Conservation (phyloP, 1,284 basidiomycete species). For the Rhodofomes roseus region DNA sequence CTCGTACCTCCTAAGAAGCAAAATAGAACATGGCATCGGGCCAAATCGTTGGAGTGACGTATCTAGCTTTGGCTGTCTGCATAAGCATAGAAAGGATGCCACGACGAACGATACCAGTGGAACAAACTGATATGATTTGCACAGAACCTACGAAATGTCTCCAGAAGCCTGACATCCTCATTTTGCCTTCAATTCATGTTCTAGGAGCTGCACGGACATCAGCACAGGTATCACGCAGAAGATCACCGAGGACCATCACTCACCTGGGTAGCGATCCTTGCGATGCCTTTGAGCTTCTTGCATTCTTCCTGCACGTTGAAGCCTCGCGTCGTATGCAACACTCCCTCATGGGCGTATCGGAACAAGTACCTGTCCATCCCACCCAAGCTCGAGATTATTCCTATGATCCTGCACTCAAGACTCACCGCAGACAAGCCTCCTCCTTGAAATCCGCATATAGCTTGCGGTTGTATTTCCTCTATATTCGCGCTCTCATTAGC, state of each 20-base stretch:
- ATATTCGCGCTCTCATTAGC: background rate
- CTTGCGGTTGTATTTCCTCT: constrained; percentile 76
- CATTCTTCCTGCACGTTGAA: constrained; percentile 60
- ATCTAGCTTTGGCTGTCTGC: too few relatives aligned
- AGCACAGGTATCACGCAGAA: too few relatives aligned
- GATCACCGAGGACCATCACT: background rate
- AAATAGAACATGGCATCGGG: too few relatives aligned
- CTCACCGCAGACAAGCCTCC: constrained; percentile 63
- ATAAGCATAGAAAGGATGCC: too few relatives aligned
- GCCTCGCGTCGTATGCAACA: constrained; percentile 45
- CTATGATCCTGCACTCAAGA: background rate
- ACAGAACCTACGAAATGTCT: too few relatives aligned
- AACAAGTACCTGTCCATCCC: constrained; percentile 33
- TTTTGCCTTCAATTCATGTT: background rate
- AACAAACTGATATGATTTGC: too few relatives aligned
- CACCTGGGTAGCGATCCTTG: constrained; percentile 38
- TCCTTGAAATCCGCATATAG: constrained; percentile 76
- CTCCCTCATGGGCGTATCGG: constrained; percentile 44
- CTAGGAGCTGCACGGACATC: background rate
- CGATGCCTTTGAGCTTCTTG: constrained; percentile 55
- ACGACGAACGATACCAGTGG: too few relatives aligned
- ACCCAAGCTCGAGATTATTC: background rate
- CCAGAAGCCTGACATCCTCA: too few relatives aligned
- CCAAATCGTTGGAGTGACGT: too few relatives aligned
- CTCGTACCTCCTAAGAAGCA: too few relatives aligned